Base-by-base conservation (phyloP, 352 stramenopile genomes). In the Phytophthora europaea region DNA sequence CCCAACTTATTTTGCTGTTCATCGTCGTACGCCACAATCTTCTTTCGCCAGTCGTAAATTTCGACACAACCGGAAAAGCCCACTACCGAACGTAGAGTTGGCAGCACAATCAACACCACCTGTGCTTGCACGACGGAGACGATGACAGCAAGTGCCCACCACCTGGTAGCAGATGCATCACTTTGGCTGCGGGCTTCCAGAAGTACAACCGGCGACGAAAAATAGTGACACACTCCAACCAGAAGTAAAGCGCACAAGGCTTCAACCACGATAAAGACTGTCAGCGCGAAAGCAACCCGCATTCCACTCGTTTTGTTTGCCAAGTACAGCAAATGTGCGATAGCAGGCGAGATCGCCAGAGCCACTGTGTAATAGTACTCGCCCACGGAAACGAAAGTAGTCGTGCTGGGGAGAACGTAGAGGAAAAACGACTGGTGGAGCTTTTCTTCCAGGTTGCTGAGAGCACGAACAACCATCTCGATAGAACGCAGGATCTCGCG, bases 401-500 rank as follows among this genome's bases (percentile, higher is more conserved):
- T 73, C 20, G 86, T 81, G 57, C 76, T 93, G 6, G 88, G 88
- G 3, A 97, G 78, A 33, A 97, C 78, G 55, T 97, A 97, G 9
- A 97, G 72, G 74, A 93, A 97, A 57, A 95, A 97, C 40, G 90
- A 97, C 70, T 96, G 90, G 60, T 97, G 90, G 9, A 97, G 73
- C 57, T 97, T 96, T 67, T 97, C 90, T 66, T 97, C 91, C 47
- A 95, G 38, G 61, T 97, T 97, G 79, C 91, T 97, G 23, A 97
- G 64, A 7, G 87, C 85, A 10, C 91, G 90, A 26, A 97, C 64
- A 10, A 93, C 64, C 53, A 92, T 80, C 62, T 94, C 89, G 20
- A 92, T 64, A 3, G 85, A 78, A 7, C 85, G 84, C 10, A 95
- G 65, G 4, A 87, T 61, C 7, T 81, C 78, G 6, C 73, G 78